Conservation (phyloP, 2,329 filamentous ascomycete species). For the Talaromyces sp. region DNA sequence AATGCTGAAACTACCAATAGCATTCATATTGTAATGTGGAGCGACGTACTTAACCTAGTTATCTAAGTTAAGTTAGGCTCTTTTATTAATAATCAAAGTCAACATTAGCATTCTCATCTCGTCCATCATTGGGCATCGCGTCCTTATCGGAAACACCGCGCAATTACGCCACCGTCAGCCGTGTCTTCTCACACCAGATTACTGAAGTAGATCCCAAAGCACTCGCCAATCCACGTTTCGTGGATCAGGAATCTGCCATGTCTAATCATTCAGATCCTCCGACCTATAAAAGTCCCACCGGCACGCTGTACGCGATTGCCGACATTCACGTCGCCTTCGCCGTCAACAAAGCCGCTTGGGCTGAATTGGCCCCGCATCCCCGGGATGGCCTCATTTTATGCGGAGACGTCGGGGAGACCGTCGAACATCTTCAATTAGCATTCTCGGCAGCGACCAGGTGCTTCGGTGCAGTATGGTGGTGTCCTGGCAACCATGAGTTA, state of each 20-base stretch:
- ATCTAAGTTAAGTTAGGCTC: not conserved
- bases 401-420: conserved; percentile 16
- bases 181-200: not conserved
- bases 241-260: not conserved
- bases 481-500: conserved; percentile 18
- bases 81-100: not conserved
- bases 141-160: not conserved
- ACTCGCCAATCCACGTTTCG: no score
- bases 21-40: not conserved
- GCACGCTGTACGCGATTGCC: conserved; percentile 17
- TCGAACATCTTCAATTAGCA: conserved; percentile 15
- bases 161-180: not conserved
- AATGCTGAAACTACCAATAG: not conserved
- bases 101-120: not conserved
- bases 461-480: conserved; percentile 18
- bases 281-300: not conserved
- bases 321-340: conserved; percentile 15
- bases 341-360: conserved; percentile 13
- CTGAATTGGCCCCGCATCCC: conserved; percentile 17
- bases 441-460: conserved; percentile 13
- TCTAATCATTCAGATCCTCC: not conserved
- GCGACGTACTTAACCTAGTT: not conserved
- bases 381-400: conserved; percentile 16
- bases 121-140: not conserved
- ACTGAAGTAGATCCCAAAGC: not conserved